Evolutionary conservation across 192 early-diverging fungal genomes (phyloP).

Genomic region (Gamsiella multidivaricata): DNA sequence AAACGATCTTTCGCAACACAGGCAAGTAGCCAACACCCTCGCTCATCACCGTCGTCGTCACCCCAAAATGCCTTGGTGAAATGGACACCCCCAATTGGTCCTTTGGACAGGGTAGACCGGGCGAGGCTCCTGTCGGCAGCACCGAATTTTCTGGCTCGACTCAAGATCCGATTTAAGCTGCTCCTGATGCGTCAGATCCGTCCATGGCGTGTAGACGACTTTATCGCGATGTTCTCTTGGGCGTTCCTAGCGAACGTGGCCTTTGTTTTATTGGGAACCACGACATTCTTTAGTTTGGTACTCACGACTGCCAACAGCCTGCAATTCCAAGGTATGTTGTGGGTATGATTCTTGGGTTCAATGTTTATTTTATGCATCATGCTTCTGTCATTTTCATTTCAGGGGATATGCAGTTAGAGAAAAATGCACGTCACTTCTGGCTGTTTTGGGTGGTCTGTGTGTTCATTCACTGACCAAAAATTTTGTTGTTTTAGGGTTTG

Average conservation of each 20-base stretch:
- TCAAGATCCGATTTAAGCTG: slow-evolving; percentile 69
- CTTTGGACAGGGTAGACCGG: slow-evolving; percentile 37
- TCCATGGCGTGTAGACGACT: slow-evolving; percentile 87
- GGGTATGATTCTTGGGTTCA: not conserved
- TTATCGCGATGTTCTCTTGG: slow-evolving; percentile 91
- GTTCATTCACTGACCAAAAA: not conserved
- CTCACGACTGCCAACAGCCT: slow-evolving; percentile 84
- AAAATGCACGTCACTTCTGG: slow-evolving; percentile 1
- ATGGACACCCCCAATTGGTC: slow-evolving; percentile 41
- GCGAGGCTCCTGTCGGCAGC: slow-evolving; percentile 69
- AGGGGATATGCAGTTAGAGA: not conserved
- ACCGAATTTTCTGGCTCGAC: slow-evolving; percentile 67
- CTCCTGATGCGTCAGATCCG: slow-evolving; percentile 74
- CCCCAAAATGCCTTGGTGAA: slow-evolving; percentile 38
- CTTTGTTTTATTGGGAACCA: slow-evolving; percentile 90
- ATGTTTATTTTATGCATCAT: not conserved
- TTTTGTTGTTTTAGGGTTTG: slow-evolving; percentile 66
- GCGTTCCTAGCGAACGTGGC: slow-evolving; percentile 85
- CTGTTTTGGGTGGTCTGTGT: slow-evolving; percentile 33
- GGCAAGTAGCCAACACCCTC: not conserved
- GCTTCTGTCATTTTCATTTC: not conserved
- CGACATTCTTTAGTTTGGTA: slow-evolving; percentile 85
- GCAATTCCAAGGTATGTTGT: slow-evolving; percentile 78
- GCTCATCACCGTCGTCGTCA: not conserved
- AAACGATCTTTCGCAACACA: slow-evolving; percentile 14